Base-by-base conservation (phyloP, 1,284 basidiomycete genomes). In the Trichosporon asahii region DNA sequence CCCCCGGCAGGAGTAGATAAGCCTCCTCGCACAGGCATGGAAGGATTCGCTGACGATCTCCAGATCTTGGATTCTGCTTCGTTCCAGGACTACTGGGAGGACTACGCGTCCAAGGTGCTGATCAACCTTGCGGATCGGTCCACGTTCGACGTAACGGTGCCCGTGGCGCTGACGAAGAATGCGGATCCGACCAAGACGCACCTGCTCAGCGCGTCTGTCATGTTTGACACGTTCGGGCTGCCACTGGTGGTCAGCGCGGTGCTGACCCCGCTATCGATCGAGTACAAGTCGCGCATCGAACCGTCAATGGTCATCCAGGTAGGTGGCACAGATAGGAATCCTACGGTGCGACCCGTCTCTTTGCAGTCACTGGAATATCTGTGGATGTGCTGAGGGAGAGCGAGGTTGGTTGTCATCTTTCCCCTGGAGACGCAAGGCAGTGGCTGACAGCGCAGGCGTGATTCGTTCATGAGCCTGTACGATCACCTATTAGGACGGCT, bases 271-370 rank as follows among this genome's bases (percentile, higher is more conserved):
- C 65, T 72, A 21, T 31, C 55, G 25, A 60, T 60, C 55, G 55
- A 60, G 25, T 31, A 29, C 55, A 60, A 60, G 55, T 18, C 55
- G 25, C 55, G 55, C 25, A 31, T 5, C 14, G 55, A 60, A 35
- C 65, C 69, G 23, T 46, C 61, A 61, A 73, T 73, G 61, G 72
- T 70, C 37, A 69, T 73, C 61, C 72, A 73, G 72, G 72, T 73
- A 67, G 72, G 72, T 73, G 72, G 72, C 25, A 64, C 67, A 25
- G 11, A 61, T 44, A 57, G 66, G 18, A 70, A 68, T 61, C 69
- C 68, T 21, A 67, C 69, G 57, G 65, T 68, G 14, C 68, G 71
- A 18, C 68, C 71, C 64, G 53, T 73, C 49, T 60, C 55, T 60
- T 60, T 60, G 55, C 55, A 60, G 55, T 60, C 55, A 60, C 27